A percentile compares a stretch with the other conserved stretches of the same genome.
Evolutionary conservation across 495 filamentous ascomycete species (phyloP).

Genomic region (Penicillium silybi): DNA sequence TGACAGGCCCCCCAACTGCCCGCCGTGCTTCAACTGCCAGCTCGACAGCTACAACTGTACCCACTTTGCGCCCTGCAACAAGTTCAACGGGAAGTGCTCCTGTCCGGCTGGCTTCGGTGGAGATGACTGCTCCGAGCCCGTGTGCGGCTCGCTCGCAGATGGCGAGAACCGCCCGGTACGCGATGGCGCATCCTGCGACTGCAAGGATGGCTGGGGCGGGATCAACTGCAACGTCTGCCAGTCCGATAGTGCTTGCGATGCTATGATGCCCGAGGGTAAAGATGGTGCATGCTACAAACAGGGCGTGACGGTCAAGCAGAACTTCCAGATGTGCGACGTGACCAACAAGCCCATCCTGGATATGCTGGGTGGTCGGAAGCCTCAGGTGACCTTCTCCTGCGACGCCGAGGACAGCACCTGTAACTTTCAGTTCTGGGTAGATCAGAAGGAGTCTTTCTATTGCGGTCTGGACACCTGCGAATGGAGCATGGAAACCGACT

Average conservation of each 20-base stretch:
- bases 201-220: conserved; percentile 93
- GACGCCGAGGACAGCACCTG: conserved; percentile 68
- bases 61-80: conserved; percentile 82
- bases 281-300: conserved; percentile 89
- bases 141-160: conserved; percentile 84
- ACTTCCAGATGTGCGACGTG: conserved; percentile 97
- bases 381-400: conserved; percentile 92
- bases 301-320: conserved; percentile 85
- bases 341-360: conserved; percentile 90
- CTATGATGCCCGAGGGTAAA: conserved; percentile 72
- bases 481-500: conserved; percentile 62
- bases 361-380: conserved; percentile 74
- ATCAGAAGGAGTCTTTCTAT: conserved; percentile 91
- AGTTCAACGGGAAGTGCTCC: conserved; percentile 82
- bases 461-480: conserved; percentile 80
- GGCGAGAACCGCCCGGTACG: conserved; percentile 70
- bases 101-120: conserved; percentile 92
- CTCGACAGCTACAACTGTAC: conserved; percentile 85
- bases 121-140: conserved; percentile 81
- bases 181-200: conserved; percentile 67
- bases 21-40: conserved; percentile 93
- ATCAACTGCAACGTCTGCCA: conserved; percentile 98
- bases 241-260: conserved; percentile 73
- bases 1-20: conserved; percentile 57
- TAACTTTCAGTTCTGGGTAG: conserved; percentile 98